These are phyloP conservation scores for Dothiorella sarmentorum DNA, from an alignment of 2,329 filamentous ascomycete species.

Conservation along the genomic window DNA sequence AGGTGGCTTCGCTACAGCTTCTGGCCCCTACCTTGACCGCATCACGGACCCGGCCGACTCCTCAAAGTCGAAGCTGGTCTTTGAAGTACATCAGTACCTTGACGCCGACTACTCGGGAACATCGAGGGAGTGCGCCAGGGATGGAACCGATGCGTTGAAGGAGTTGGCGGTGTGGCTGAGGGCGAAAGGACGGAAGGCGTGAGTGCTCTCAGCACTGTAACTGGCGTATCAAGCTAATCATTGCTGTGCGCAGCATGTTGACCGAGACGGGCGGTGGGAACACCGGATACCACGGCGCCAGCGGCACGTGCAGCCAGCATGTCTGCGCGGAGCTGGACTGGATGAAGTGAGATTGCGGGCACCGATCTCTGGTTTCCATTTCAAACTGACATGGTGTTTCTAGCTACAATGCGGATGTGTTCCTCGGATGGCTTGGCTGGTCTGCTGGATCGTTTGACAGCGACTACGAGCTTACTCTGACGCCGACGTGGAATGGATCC, in stretches of 20 bases:
- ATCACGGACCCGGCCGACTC: neutral
- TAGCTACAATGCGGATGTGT: constrained; percentile 36
- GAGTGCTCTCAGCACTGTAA: neutral
- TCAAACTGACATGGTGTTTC: neutral
- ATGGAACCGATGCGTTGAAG: constrained; percentile 49
- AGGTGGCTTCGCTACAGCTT: neutral
- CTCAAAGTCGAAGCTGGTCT: constrained; percentile 18
- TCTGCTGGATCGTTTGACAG: constrained; percentile 34
- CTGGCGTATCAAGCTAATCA: neutral
- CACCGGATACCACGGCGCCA: too few relatives aligned
- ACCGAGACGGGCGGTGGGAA: constrained; percentile 50
- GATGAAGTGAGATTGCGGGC: constrained; percentile 24
- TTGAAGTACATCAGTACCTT: constrained; percentile 61
- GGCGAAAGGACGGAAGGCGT: constrained; percentile 46
- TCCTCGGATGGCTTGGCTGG: constrained; percentile 40
- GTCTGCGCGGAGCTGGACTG: constrained; percentile 33
- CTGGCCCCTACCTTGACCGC: neutral
- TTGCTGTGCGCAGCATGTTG: constrained; percentile 36
- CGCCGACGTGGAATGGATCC: neutral
- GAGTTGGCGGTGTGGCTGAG: constrained; percentile 49
- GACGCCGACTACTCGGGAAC: constrained; percentile 57
- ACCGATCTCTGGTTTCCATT: too few relatives aligned
- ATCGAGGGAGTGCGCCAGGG: constrained; percentile 50
- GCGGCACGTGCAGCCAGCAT: constrained; percentile 32
- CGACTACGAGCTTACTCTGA: constrained; percentile 24